Base-by-base conservation (phyloP, 2,329 filamentous ascomycete species). In the Simplicillium sp. region DNA sequence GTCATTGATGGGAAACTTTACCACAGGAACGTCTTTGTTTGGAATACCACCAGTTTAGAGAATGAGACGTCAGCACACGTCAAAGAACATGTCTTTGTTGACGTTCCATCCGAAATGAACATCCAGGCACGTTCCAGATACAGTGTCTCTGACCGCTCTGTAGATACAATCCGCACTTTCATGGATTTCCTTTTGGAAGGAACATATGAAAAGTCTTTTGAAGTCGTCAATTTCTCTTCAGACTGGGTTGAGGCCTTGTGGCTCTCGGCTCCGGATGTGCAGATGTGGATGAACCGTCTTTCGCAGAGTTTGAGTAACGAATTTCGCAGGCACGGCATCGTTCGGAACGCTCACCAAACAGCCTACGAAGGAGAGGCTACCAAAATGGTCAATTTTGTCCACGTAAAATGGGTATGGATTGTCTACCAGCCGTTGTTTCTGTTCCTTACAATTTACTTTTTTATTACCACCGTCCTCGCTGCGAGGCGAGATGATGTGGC, bases 241-340 rank as follows among this genome's bases (percentile, higher is more conserved):
- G 61, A 65, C 44, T 62, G 59, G 60, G 47, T 54, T 37, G 55
- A 63, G 40, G 60, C 59, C 5, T 57, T 64, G 46, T 60, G 57
- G 44, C 56, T 57, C 37, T 54, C 59, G 4, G 52, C 54, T 11
- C 36, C 48, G 9, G 51, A 59, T 37, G 49, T 62, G 14, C 36
- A 50, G 6, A 38, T 42, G 11, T 64, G 59, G 60, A 58, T 65
- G 38, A 29, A 43, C 4, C 51, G 49, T n/a, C 49, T 65, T 29
- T 49, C 58, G 11, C 48, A 50, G 16, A 61, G 57, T 43, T 51
- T 65, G 42, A 62, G 59, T 28, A 59, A 56, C 34, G 54, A 65
- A 38, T 50, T 65, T 8, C 56, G 60, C n/a, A 49, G 51, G 11
- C 55, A 56, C 11, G 62, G 60, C 5, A 46, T 41, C 4, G 25